Evolutionary conservation across 2,329 filamentous ascomycete genomes (phyloP).

Genomic region (Fusarium buxicola): DNA sequence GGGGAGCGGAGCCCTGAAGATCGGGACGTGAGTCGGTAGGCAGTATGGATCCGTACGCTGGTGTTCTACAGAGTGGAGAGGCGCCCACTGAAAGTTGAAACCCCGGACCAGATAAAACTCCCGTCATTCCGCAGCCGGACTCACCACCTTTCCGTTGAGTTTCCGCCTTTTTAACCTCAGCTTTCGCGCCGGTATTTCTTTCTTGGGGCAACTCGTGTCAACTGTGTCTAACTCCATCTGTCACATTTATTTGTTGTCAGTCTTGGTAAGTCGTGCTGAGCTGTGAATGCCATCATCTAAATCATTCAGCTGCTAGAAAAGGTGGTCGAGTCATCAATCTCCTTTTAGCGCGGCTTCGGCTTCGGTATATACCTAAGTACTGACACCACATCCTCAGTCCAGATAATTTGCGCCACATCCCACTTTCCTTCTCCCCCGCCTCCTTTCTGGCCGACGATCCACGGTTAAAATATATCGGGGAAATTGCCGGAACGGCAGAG

Average conservation of each 20-base stretch:
- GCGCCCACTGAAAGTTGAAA: neutral
- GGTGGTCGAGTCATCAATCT: conserved; percentile 24
- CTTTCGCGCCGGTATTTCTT: neutral
- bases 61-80: neutral
- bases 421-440: conserved; percentile 38
- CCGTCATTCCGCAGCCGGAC: conserved; percentile 28
- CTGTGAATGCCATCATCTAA: neutral
- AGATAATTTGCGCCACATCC: conserved; percentile 44
- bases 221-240: conserved; percentile 1
- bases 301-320: neutral
- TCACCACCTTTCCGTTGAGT: conserved; percentile 11
- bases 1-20: neutral
- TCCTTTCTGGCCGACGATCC: conserved; percentile 45
- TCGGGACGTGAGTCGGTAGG: conserved; percentile 14
- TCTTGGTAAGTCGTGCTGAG: conserved; percentile 2
- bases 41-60: too few species aligned
- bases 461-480: conserved; percentile 20
- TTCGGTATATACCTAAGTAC: too few species aligned
- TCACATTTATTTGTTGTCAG: neutral
- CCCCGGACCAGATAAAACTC: conserved; percentile 18
- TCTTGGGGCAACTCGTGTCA: conserved; percentile 4
- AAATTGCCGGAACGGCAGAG: conserved; percentile 19
- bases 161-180: conserved; percentile 11
- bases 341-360: conserved; percentile 30
- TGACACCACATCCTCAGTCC: conserved; percentile 38